Evolutionary conservation across 768 basidiomycete genomes (phyloP).

Genomic region (Boletus rubroflammeus): DNA sequence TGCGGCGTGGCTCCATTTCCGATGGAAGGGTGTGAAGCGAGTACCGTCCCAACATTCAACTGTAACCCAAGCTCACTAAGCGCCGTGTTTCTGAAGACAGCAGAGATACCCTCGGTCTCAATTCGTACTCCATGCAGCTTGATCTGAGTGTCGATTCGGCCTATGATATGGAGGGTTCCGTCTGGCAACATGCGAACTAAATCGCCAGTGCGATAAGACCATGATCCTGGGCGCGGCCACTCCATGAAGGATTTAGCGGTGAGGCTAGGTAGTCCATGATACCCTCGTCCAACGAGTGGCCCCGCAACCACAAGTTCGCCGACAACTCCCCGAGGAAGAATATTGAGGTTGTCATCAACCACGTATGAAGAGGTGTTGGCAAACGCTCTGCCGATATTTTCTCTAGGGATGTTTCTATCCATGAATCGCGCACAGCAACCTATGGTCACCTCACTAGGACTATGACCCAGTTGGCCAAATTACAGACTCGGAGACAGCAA

Average conservation of each 20-base stretch:
- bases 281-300: constrained; percentile 48
- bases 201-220: constrained; percentile 51
- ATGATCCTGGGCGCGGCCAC: constrained; percentile 39
- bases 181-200: constrained; percentile 50
- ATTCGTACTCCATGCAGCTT: constrained; percentile 54
- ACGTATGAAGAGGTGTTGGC: constrained; percentile 35
- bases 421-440: constrained; percentile 47
- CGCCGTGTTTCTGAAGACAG: constrained; percentile 33
- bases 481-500: not conserved
- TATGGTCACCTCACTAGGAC: constrained; percentile 51
- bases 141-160: constrained; percentile 50
- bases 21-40: constrained; percentile 42
- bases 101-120: constrained; percentile 49
- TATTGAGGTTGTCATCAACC: constrained; percentile 40
- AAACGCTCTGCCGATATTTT: constrained; percentile 45
- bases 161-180: constrained; percentile 45
- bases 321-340: constrained; percentile 41
- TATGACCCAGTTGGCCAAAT: constrained; percentile 6
- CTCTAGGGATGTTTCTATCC: constrained; percentile 37
- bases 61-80: constrained; percentile 13
- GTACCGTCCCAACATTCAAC: constrained; percentile 41
- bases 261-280: constrained; percentile 42
- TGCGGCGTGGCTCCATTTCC: constrained; percentile 34
- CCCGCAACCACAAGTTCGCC: constrained; percentile 52
- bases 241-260: constrained; percentile 45